Evolutionary conservation across 371 early-diverging fungal genomes (phyloP), one percentile per base, ranked within the genome.

Genomic region (Basidiobolus heterosporus): DNA sequence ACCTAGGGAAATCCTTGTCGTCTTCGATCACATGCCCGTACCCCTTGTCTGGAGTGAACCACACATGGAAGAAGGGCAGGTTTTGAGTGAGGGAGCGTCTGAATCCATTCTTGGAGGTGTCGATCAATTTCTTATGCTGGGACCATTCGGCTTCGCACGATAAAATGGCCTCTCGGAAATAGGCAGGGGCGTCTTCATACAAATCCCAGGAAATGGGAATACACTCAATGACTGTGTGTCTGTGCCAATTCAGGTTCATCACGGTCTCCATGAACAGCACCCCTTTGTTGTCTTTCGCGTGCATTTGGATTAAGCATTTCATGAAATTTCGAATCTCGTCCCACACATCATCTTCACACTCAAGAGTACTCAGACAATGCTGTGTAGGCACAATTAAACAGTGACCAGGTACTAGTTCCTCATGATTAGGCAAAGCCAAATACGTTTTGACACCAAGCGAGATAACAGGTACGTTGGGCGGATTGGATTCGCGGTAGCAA

Each of bases 11-110:
- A 23, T 61, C 53, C 20, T 78, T 70, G 0, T 70, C 51, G 37
- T 88, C 74, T 59, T 96, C 97, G 61, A 96, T 92, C n/a, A 93
- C 85, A 59, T 96, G 97, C 1, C 93, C 97, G 47, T 74, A 75
- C 1, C 97, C 91, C 36, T 77, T 69, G 49, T 89, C 80, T 1
- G 85, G 78, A 23, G 82, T 80, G 50, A 78, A 83, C 97, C 97
- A 96, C 1, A 94, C 91, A 52, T 96, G 97, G 53, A 96, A 92
- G 57, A 86, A 96, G 1, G 94, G 91, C 54, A 93, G 45, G 38
- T 82, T 69, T 17, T 73, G 67, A 4, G 79, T 78, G 67, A 88
- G 63, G 0, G 77, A 69, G 22, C 71, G 53, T 15, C 85, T 70
- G 54, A 88, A 84, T 7, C 84, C 83, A 3, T 65, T 60, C 0